Base-by-base conservation (phyloP, 352 stramenopile genomes). In the Globisporangium canariense region DNA sequence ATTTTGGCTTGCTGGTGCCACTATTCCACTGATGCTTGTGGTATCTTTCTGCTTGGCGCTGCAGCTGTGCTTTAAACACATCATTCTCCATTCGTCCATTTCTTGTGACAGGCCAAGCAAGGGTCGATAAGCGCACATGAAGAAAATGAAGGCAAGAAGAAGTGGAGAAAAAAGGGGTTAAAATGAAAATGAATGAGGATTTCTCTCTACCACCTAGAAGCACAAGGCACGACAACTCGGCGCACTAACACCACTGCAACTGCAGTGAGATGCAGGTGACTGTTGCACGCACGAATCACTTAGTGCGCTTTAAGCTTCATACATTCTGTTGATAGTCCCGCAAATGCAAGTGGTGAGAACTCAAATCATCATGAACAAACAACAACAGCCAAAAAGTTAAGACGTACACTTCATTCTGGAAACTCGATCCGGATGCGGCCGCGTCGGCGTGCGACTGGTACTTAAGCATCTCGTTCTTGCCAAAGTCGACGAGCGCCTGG, bases 361-460 rank as follows among this genome's bases (percentile, higher is more conserved):
- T 49, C 5, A 49, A 49, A 49, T 49, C 43, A 22, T 7, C 43
- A 46, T 3, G 11, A 46, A 16, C 40, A 20, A 22, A 14, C 41
- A 20, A 14, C 43, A 46, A n/a, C 43, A 46, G 14, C 36, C 22
- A 56, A 25, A 16, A 64, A 18, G 56, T 16, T 22, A 63, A 16
- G 34, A 61, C 61, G 70, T 87, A 96, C 86, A 96, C 88, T 91
- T 96, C 88, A 70, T 96, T 96, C 68, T 96, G 86, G 77, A 93
- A 96, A 81, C 88, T 96, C 50, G 88, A 96, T 63, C 88, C 88
- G 52, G 86, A 94, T 56, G 88, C 88, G 14, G 88, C 88, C 55
- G 88, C 88, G 60, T 94, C 88, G 30, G 85, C 88, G 60, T 96
- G 88, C 58, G 83, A 93, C 75, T 96, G 88, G 67, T 91, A 96